Percentiles rank a stretch among this genome's conserved stretches.
These are phyloP conservation scores for Xylariaceae sp. DNA, from an alignment of 2,329 filamentous ascomycete species.

Conservation along the genomic window DNA sequence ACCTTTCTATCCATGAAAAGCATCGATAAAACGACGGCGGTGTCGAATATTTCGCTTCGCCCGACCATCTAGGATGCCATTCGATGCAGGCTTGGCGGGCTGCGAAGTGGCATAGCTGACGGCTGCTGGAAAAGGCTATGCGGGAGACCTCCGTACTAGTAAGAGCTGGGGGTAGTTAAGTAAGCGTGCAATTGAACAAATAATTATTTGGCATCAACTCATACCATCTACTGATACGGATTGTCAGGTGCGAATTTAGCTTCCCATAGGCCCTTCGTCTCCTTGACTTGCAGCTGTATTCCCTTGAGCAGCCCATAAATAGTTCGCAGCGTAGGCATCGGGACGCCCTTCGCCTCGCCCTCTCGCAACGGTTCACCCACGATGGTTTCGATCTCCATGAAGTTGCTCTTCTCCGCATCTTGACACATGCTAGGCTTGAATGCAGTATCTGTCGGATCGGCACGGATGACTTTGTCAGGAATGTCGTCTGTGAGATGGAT, in stretches of 20 bases:
- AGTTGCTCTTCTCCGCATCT: slow-evolving; percentile 60
- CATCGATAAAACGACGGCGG: too few relatives aligned
- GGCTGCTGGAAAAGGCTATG: too few relatives aligned
- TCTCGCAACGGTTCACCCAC: slow-evolving; percentile 63
- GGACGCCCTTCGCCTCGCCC: slow-evolving; percentile 54
- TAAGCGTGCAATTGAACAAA: too few relatives aligned
- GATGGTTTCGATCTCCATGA: slow-evolving; percentile 62
- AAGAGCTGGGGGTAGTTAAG: too few relatives aligned
- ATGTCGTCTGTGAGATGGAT: slow-evolving; percentile 49
- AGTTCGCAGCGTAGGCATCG: slow-evolving; percentile 55
- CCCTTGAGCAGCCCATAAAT: slow-evolving; percentile 56
- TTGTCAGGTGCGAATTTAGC: slow-evolving; percentile 34
- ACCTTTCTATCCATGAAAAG: too few relatives aligned
- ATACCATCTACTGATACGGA: slow-evolving; percentile 32
- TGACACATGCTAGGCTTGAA: slow-evolving; percentile 62
- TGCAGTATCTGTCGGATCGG: slow-evolving; percentile 56
- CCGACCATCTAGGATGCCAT: too few relatives aligned
- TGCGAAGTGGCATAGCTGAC: too few relatives aligned
- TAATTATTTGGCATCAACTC: too few relatives aligned
- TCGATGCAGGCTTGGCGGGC: too few relatives aligned
- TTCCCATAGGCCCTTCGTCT: slow-evolving; percentile 49
- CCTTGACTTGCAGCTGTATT: slow-evolving; percentile 56
- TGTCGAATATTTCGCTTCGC: too few relatives aligned
- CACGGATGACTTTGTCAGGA: slow-evolving; percentile 52
- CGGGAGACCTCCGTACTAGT: too few relatives aligned